Evolutionary conservation across 371 early-diverging fungal species (phyloP), one percentile per base, ranked within the genome.

Genomic region (Mucor saturninus): DNA sequence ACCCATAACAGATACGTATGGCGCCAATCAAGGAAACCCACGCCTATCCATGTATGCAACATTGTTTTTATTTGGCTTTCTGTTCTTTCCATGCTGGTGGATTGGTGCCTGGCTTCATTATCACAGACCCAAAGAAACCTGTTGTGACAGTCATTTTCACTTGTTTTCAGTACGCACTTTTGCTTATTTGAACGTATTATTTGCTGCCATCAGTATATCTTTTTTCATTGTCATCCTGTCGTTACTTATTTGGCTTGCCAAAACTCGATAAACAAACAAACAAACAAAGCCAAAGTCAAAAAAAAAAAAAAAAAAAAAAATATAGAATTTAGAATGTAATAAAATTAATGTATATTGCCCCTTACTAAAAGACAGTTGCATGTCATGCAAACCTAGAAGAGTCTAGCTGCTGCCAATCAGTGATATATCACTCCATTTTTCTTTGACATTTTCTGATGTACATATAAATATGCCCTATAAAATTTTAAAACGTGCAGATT

Each of bases 11-110:
- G 7, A 21, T 26, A 50, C 6, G 35, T 35, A 54, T 14, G 38
- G 31, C 28, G 5, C 26, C 6, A 21, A 45, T 14, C 28, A 37
- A 11, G 21, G 59, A n/a, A 46, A 46, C 29, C 28, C 26, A 21
- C n/a, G 48, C 13, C 30, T 61, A 11, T 32, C 35, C 4, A 39
- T 62, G 1, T 40, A 56, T 15, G 10, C 46, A 10, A 10, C 38
- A 9, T 37, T 66, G 9, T 66, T 66, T 38, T 11, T 66, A 13
- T 66, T 61, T 50, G 65, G 65, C 31, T 65, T 65, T 42, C 0
- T 65, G 4, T 59, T 54, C n/a, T 65, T 65, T 50, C 65, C 65
- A 4, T 48, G 29, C n/a, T 65, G 65, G 65, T 65, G 65, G 65
- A 29, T 65, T 2, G 65, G 65, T n/a, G 49, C 58, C 10, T 57